Conservation (phyloP, 441 rosid species). For the Populus trichocarpa region DNA sequence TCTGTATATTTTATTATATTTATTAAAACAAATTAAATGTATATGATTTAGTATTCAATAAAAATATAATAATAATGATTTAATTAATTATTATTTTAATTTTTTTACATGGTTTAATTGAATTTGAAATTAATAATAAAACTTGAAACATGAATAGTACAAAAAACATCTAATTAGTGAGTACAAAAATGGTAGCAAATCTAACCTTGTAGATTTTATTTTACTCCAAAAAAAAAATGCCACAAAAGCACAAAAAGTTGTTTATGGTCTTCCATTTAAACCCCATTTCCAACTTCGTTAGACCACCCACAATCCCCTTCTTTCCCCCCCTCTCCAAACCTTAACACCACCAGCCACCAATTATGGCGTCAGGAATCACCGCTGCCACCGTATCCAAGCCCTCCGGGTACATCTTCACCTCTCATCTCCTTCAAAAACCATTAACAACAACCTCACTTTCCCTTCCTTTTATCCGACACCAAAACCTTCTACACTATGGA, state of each 20-base stretch:
- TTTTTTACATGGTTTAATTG: too few relatives aligned
- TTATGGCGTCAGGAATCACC: constrained; percentile 73
- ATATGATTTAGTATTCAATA: too few relatives aligned
- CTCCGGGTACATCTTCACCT: constrained; percentile 30
- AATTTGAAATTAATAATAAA: too few relatives aligned
- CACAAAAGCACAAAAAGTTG: neutral
- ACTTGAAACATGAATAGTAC: too few relatives aligned
- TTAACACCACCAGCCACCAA: neutral
- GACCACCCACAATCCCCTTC: neutral
- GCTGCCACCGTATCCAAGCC: constrained; percentile 44
- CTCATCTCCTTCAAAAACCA: constrained; percentile 26
- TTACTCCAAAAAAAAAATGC: too few relatives aligned
- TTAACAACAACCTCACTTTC: constrained; percentile 24
- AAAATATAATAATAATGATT: too few relatives aligned
- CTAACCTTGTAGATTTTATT: too few relatives aligned
- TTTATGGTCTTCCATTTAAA: constrained; percentile 37
- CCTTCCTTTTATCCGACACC: constrained; percentile 19
- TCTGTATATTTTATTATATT: too few relatives aligned
- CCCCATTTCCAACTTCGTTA: neutral
- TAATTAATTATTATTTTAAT: too few relatives aligned
- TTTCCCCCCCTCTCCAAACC: neutral
- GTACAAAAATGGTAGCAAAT: too few relatives aligned
- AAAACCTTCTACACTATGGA: neutral
- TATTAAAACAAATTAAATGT: too few relatives aligned
- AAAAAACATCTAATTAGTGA: too few relatives aligned